Base-by-base conservation (phyloP, 2,329 filamentous ascomycete genomes). In the Atkinsonella hypoxylon region DNA sequence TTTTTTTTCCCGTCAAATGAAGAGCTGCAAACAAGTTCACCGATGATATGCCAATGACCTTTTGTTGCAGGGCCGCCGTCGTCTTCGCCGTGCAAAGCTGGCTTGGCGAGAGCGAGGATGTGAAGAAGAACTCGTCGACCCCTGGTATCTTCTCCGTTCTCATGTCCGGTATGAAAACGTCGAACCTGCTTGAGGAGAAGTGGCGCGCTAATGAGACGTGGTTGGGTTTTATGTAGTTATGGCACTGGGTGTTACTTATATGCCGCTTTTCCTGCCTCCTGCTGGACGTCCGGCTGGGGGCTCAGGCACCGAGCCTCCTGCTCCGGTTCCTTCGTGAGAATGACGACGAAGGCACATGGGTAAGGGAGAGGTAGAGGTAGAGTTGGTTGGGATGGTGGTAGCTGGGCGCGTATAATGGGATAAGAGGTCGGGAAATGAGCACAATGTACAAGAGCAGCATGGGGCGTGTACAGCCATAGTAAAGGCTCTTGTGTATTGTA, bases 21-120 rank as follows among this genome's bases (percentile, higher is more conserved):
- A 5, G 34, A 12, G 3, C 2, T 13, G 4, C 15, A 12, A 15
- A 36, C 5, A 36, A 36, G 1, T 4, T 4, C 15, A n/a, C 4
- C 17, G 34, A 15, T 11, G n/a, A 40, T 36, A 8, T 42, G 46
- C 48, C 56, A 50, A 51, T 52, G 53, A 45, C n/a, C 11, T 9
- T 50, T 9, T 50, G 49, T 30, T 43, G 34, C 41, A 85, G 82
- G 85, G 81, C 81, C 11, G 78, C 86, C 40, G 81, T 90, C 34
- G 76, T 89, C 53, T 83, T 88, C 66, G 79, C 84, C 57, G 67
- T 89, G 50, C 83, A 90, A 71, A 82, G 73, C 65, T 91, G 85
- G 85, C 76, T 89, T 45, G 82, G 82, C 56, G 85, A 89, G 75
- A 84, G 82, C 60, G 76, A 82, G 59, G 81, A 84, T 53, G 67